Percentiles rank a stretch among this genome's conserved stretches.
Conservation (phyloP, 1,139 yeast species). For the Yamadazyma atlantica region DNA sequence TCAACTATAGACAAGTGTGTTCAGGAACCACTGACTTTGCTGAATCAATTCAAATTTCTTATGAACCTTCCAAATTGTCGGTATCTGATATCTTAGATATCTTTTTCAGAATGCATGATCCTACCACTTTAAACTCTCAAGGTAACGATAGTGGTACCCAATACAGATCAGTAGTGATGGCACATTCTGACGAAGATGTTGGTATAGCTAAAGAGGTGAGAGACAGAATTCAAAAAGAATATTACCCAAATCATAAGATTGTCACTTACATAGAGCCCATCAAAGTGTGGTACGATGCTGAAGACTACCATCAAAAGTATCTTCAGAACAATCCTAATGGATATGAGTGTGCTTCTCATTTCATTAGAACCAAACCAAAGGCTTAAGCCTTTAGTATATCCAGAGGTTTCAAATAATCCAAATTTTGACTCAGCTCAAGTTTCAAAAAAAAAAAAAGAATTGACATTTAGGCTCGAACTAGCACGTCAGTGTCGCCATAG, state of each 20-base stretch:
- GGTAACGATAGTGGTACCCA: constrained; percentile 86
- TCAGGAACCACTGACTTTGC: constrained; percentile 68
- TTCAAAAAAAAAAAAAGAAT: too few relatives aligned
- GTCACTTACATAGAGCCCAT: constrained; percentile 73
- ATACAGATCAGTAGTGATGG: constrained; percentile 76
- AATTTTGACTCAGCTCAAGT: too few relatives aligned
- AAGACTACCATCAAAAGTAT: constrained; percentile 86
- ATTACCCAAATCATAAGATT: constrained; percentile 43
- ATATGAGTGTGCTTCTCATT: constrained; percentile 88
- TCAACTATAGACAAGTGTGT: constrained; percentile 79
- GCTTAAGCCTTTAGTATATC: constrained; percentile 12
- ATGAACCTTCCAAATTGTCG: constrained; percentile 64
- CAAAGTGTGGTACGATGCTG: constrained; percentile 82
- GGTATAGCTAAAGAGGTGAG: constrained; percentile 26
- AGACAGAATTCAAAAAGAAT: constrained; percentile 34
- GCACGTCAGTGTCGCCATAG: too few relatives aligned
- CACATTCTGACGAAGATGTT: constrained; percentile 49
- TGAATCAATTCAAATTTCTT: constrained; percentile 80
- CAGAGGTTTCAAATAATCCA: too few relatives aligned
- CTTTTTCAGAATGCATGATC: constrained; percentile 89
- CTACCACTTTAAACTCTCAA: constrained; percentile 56
- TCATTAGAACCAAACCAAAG: constrained; percentile 47
- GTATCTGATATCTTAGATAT: constrained; percentile 71
- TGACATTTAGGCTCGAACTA: too few relatives aligned
- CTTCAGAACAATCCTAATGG: constrained; percentile 78